Conservation (phyloP, 768 basidiomycete genomes). For the Grammothele lineata region DNA sequence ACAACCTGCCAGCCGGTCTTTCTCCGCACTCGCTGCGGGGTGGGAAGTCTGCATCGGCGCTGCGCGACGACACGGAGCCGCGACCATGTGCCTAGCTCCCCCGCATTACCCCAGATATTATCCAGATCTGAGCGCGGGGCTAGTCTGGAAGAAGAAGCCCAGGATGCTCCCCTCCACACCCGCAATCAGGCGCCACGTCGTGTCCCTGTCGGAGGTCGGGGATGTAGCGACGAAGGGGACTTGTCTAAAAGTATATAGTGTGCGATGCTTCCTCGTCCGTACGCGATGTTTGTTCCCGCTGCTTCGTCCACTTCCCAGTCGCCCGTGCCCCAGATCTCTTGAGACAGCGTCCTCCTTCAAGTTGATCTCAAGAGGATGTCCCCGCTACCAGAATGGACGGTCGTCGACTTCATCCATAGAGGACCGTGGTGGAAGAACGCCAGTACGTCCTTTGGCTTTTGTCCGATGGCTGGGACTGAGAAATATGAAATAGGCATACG, state of each 20-base stretch:
- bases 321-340: too few relatives aligned
- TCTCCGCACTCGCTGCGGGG: slow-evolving; percentile 6
- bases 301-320: neutral
- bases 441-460: slow-evolving; percentile 32
- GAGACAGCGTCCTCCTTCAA: too few relatives aligned
- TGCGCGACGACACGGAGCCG: too few relatives aligned
- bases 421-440: slow-evolving; percentile 61
- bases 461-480: neutral
- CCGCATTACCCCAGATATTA: slow-evolving; percentile 23
- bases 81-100: slow-evolving; percentile 6
- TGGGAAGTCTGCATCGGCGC: too few relatives aligned
- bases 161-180: neutral
- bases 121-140: slow-evolving; percentile 5
- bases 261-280: neutral
- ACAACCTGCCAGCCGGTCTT: slow-evolving; percentile 6
- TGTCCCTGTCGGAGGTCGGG: neutral
- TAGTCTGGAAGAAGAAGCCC: slow-evolving; percentile 7
- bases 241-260: slow-evolving; percentile 11
- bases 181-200: neutral
- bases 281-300: slow-evolving; percentile 1
- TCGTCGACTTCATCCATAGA: slow-evolving; percentile 55
- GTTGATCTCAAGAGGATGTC: slow-evolving; percentile 19
- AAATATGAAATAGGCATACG: too few relatives aligned
- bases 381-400: slow-evolving; percentile 45
- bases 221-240: too few relatives aligned